phyloP scores from a whole-genome alignment of 2,329 filamentous ascomycete genomes.

The Neofusicoccum cordaticola region DNA sequence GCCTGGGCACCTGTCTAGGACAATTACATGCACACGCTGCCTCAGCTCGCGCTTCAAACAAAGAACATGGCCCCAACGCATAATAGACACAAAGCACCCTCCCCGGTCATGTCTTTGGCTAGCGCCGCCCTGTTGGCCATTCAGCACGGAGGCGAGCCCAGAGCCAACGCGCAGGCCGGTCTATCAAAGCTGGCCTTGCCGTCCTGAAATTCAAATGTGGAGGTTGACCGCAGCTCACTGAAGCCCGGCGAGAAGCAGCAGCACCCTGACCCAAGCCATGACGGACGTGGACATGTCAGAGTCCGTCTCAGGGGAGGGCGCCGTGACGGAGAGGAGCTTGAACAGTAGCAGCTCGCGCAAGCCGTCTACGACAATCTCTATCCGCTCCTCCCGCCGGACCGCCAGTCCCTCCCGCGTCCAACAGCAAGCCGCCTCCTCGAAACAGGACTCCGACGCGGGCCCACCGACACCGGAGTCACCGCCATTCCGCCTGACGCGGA shows the following conservation, averaged over 20 bases:
- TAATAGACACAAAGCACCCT: constrained; percentile 35
- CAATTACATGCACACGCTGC: constrained; percentile 34
- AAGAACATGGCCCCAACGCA: constrained; percentile 27
- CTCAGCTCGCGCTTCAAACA: constrained; percentile 23
- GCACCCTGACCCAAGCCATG: neutral
- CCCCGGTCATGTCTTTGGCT: constrained; percentile 15
- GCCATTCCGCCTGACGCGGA: constrained; percentile 24
- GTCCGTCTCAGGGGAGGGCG: constrained; percentile 21
- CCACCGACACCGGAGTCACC: constrained; percentile 21
- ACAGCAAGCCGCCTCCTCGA: neutral
- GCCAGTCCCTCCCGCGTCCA: constrained; percentile 10
- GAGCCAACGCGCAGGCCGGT: neutral
- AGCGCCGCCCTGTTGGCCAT: constrained; percentile 17
- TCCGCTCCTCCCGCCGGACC: constrained; percentile 21
- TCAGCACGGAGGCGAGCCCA: neutral
- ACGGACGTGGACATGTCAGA: constrained; percentile 10
- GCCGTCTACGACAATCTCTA: constrained; percentile 28
- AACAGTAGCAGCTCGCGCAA: constrained; percentile 26
- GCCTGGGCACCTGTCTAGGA: constrained; percentile 33
- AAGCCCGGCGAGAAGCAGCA: neutral
- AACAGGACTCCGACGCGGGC: constrained; percentile 12
- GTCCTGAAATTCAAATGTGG: neutral
- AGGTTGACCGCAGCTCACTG: neutral
- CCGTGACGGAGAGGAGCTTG: constrained; percentile 19
- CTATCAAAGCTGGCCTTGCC: constrained; percentile 12